phyloP scores from a whole-genome alignment of 78 protist genomes.

The Guillardia theta region DNA sequence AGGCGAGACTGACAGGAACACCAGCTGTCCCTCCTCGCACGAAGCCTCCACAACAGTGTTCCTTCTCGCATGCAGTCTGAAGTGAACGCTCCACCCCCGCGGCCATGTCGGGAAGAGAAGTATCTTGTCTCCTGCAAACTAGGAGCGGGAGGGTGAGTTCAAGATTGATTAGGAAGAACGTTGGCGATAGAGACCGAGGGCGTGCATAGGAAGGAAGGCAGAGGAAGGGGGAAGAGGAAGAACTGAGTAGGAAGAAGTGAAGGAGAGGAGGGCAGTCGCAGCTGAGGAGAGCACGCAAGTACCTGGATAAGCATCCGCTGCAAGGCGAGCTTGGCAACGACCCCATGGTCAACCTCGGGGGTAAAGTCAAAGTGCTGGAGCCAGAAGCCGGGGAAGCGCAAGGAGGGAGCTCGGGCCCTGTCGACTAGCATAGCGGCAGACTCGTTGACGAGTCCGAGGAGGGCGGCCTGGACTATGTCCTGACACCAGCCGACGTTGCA shows the following conservation, averaged over 20 bases:
- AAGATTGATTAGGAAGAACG: too few species aligned
- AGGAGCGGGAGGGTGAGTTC: too few species aligned
- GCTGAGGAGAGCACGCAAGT: too few species aligned
- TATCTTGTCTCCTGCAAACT: too few species aligned
- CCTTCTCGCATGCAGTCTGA: background rate
- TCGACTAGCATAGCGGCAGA: background rate
- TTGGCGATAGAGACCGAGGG: too few species aligned
- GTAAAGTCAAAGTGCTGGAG: background rate
- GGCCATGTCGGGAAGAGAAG: too few species aligned
- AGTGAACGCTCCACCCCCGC: background rate
- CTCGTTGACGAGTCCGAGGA: background rate
- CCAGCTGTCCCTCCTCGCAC: background rate
- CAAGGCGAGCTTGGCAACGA: background rate
- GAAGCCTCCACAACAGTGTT: background rate
- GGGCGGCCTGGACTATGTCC: background rate
- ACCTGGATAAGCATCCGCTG: too few species aligned
- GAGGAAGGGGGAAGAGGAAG: background rate
- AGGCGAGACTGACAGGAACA: too few species aligned
- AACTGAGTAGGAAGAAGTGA: background rate
- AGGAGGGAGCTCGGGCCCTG: background rate
- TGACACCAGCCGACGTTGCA: background rate
- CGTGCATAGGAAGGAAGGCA: background rate
- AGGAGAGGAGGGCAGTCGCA: too few species aligned
- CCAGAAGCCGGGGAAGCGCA: slow-evolving; percentile 2
- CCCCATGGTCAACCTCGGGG: background rate